Base-by-base conservation (phyloP, 345 rosid genomes). In the Camelina neglecta region DNA sequence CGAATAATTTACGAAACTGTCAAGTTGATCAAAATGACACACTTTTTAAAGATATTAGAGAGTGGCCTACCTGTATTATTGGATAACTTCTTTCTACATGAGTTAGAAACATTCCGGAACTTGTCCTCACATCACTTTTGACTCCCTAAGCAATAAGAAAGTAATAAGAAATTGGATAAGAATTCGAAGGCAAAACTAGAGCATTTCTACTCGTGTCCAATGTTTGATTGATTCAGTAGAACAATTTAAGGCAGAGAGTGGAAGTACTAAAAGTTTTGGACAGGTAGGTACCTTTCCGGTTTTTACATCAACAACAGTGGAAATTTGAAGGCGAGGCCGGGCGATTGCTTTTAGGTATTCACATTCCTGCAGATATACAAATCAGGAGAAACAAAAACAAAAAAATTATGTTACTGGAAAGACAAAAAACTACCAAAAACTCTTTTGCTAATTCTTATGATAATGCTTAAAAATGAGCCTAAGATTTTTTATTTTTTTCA, bases 61-160 rank as follows among this genome's bases (percentile, higher is more conserved):
- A 67, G 21, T 38, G 72, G 58, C 84, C 36, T 64, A 91, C 98
- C 93, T 92, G 87, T 72, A 94, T 80, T 82, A 92, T 89, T 20
- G 97, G 92, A 83, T 85, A 89, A 73, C 77, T 85, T 75, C 83
- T 87, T 86, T 94, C 96, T 54, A 73, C 79, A n/a, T 73, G 83
- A 55, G 65, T 86, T 79, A 94, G 72, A 85, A 94, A 94, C 98
- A 92, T 94, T 71, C 98, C 98, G 35, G 98, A 92, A 83, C 98
- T 94, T 59, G 96, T 94, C 78, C 97, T 89, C 42, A 91, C 98
- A 60, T 87, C 83, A 74, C 98, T 92, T 84, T 89, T 89, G 48
- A 92, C 84, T 71, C 98, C 98, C 97, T 92, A 20, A 18, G 33
- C 61, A 80, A 75, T n/a, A 45, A 2, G 16, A 42, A 58, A 15